Evolutionary conservation across 192 early-diverging fungal species (phyloP).

Genomic region (Pecoramyces ruminantium): DNA sequence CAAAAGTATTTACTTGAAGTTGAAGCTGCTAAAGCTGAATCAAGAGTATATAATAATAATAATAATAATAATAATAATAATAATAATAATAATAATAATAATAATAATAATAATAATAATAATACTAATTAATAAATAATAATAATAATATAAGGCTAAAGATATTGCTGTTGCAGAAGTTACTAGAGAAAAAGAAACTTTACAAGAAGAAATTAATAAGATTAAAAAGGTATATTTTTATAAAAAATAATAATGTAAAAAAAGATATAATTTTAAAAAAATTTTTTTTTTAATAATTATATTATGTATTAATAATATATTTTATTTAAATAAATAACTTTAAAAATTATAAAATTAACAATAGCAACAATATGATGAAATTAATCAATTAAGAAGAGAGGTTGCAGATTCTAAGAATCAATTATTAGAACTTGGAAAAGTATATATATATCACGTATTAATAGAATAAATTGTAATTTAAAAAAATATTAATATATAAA

Average conservation of each 20-base stretch:
- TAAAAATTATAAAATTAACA: too few relatives aligned
- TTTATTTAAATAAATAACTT: too few relatives aligned
- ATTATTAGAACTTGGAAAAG: conserved; percentile 50
- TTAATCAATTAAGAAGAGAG: conserved; percentile 60
- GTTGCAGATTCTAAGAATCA: conserved; percentile 59
- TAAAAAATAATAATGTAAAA: conserved; percentile 57
- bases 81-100: neutral
- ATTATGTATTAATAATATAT: too few relatives aligned
- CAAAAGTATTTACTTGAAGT: conserved; percentile 60
- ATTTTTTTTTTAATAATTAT: too few relatives aligned
- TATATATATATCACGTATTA: too few relatives aligned
- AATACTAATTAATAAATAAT: neutral
- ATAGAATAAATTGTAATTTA: too few relatives aligned
- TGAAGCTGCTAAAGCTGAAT: conserved; percentile 28
- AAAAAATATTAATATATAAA: neutral
- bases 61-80: too few relatives aligned
- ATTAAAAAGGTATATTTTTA: conserved; percentile 79
- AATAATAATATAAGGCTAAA: neutral
- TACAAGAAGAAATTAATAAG: conserved; percentile 50
- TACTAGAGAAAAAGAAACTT: conserved; percentile 6
- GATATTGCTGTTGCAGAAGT: neutral
- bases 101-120: too few relatives aligned
- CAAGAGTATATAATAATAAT: neutral
- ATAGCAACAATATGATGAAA: conserved; percentile 65
- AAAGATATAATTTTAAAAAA: too few relatives aligned